phyloP scores from a whole-genome alignment of 2,329 filamentous ascomycete species.

The Septoria linicola region DNA sequence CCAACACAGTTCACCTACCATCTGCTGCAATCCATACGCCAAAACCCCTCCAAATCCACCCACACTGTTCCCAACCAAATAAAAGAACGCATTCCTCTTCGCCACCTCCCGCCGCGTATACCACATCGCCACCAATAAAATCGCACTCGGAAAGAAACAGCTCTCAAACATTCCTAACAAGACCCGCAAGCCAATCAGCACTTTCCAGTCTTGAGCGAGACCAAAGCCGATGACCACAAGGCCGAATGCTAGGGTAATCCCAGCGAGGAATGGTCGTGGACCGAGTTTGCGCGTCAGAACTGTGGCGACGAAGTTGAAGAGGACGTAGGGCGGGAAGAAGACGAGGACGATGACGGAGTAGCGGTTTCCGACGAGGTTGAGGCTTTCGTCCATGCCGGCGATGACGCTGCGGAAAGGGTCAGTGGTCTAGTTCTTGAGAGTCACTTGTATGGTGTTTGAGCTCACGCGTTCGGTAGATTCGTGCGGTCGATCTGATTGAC shows the following conservation, averaged over 20 bases:
- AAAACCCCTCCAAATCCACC: slow-evolving; percentile 8
- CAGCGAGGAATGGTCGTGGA: slow-evolving; percentile 55
- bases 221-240: slow-evolving; percentile 9
- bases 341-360: slow-evolving; percentile 12
- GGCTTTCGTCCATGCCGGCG: slow-evolving; percentile 48
- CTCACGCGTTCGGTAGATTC: slow-evolving; percentile 17
- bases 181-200: slow-evolving; percentile 39
- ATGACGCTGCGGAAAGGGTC: background rate
- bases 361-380: slow-evolving; percentile 47
- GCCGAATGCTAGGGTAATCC: slow-evolving; percentile 50
- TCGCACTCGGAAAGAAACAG: slow-evolving; percentile 22
- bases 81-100: slow-evolving; percentile 11
- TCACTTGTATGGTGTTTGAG: no score
- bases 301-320: slow-evolving; percentile 56
- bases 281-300: slow-evolving; percentile 45
- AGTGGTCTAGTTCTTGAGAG: no score
- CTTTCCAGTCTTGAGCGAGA: slow-evolving; percentile 26
- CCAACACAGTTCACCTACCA: background rate
- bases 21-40: slow-evolving; percentile 5
- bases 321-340: slow-evolving; percentile 49
- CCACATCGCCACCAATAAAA: slow-evolving; percentile 12
- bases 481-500: slow-evolving; percentile 16
- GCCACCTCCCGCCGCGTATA: slow-evolving; percentile 10
- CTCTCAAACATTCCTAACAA: slow-evolving; percentile 39
- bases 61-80: slow-evolving; percentile 6